A percentile compares a stretch with the other conserved stretches of the same genome.
Conservation (phyloP, 2,329 filamentous ascomycete species). For the Clathrospora elynae region DNA sequence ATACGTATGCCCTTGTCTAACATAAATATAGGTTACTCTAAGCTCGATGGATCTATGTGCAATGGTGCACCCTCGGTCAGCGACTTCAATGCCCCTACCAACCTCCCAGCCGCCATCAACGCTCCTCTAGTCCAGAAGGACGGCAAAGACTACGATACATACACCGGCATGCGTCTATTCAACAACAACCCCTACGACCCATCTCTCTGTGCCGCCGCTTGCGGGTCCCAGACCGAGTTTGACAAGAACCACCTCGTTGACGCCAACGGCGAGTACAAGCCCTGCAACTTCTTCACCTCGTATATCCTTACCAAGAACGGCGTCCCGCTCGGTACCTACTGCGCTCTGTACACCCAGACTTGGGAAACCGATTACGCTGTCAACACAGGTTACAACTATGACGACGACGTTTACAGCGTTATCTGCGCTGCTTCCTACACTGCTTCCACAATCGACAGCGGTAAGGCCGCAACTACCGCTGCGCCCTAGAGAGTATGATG, state of each 20-base stretch:
- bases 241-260: slow-evolving; percentile 36
- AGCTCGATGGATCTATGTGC: slow-evolving; percentile 9
- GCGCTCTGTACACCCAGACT: slow-evolving; percentile 32
- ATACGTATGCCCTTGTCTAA: background rate
- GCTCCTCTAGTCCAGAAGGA: slow-evolving; percentile 24
- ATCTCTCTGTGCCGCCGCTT: slow-evolving; percentile 42
- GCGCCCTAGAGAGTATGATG: background rate
- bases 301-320: slow-evolving; percentile 47
- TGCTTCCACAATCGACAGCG: slow-evolving; percentile 10
- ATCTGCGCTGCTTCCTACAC: slow-evolving; percentile 13
- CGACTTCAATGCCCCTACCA: slow-evolving; percentile 25
- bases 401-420: slow-evolving; percentile 9
- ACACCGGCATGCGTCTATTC: slow-evolving; percentile 38
- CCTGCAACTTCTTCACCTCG: slow-evolving; percentile 49
- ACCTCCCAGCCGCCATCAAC: slow-evolving; percentile 34
- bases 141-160: slow-evolving; percentile 25
- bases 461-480: background rate
- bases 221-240: slow-evolving; percentile 44
- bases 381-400: slow-evolving; percentile 33
- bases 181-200: slow-evolving; percentile 37
- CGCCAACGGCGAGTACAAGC: slow-evolving; percentile 34
- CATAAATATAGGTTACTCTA: slow-evolving; percentile 30
- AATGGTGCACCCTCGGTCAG: slow-evolving; percentile 8
- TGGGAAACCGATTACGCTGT: slow-evolving; percentile 23
- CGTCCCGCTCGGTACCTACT: slow-evolving; percentile 47